Base-by-base conservation (phyloP, 1,284 basidiomycete species). In the Volvariella surrecta region DNA sequence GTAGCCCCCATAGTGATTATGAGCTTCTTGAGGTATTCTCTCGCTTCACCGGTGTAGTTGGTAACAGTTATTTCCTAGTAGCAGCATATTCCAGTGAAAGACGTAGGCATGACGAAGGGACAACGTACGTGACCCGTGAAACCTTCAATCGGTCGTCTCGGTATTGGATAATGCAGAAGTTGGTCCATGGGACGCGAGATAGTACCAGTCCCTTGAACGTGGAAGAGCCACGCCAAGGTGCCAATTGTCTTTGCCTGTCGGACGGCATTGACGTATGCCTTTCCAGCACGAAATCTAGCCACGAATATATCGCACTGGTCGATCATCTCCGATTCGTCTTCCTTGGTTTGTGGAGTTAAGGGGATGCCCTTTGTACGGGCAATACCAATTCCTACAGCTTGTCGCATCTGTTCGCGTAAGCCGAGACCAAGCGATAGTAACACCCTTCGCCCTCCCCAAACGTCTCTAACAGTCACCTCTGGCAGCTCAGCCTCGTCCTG, bases 11-110 rank as follows among this genome's bases (percentile, higher is more conserved):
- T 79, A 4, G 76, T 63, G 4, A 64, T 65, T 46, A 95, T 88
- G 16, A 95, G 67, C 49, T 79, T 81, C 64, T 90, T 91, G 41
- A 95, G 68, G 56, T 94, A 93, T 42, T 92, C 86, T 3, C 91
- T 73, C 2, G 83, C 73, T 40, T 82, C 77, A 1, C 89, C 90
- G 0, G 86, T 87, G 58, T 93, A 94, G 58, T 92, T 93, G 0
- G 90, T 89, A 1, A 94, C 71, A 0, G 91, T 89, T 46, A 94
- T 81, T 47, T 76, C 67, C 80, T 89, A 48, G 4, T 42, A 37
- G 13, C 39, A 17, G 34, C 13, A 16, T 15, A 39, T 37, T 9
- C 9, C 9, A 39, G 21, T 39, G 4, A 18, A 24, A 15, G 18
- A 8, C 3, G 17, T 30, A 19, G n/a, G 11, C 3, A 16, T 4